phyloP scores from a whole-genome alignment of 768 basidiomycete genomes.

The Tulasnella sp. region DNA sequence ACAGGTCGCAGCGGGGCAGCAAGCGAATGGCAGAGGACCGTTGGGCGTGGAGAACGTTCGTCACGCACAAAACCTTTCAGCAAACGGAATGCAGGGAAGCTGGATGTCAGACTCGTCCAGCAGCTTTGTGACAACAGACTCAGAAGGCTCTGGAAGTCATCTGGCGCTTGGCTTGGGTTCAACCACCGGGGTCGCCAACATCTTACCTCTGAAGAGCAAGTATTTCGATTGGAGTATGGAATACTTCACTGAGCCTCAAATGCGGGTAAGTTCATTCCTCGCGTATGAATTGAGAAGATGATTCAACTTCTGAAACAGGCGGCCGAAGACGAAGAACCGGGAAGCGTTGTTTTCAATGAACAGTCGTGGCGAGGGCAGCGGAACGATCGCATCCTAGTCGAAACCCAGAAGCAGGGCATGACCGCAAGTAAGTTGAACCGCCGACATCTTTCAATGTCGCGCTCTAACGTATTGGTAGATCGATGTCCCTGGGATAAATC shows the following conservation, averaged over 20 bases:
- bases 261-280: conserved; percentile 63
- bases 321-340: conserved; percentile 93
- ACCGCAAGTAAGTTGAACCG: conserved; percentile 56
- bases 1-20: neutral
- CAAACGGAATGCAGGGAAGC: neutral
- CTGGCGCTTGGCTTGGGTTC: conserved; percentile 76
- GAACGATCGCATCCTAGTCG: conserved; percentile 72
- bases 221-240: conserved; percentile 97
- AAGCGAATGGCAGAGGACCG: neutral
- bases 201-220: conserved; percentile 81
- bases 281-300: neutral
- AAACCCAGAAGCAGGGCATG: conserved; percentile 66
- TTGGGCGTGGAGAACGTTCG: neutral
- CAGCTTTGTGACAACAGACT: conserved; percentile 22
- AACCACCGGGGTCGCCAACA: conserved; percentile 54
- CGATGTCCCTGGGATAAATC: conserved; percentile 66
- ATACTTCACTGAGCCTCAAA: conserved; percentile 97
- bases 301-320: conserved; percentile 48
- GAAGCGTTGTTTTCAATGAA: conserved; percentile 88
- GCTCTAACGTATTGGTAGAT: conserved; percentile 42
- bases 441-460: neutral
- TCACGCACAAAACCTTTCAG: neutral
- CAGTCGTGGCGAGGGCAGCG: conserved; percentile 91
- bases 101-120: conserved; percentile 19
- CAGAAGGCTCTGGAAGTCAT: conserved; percentile 17